Conservation (phyloP, 257 asterid species). For the Solanum corneliomulleri region DNA sequence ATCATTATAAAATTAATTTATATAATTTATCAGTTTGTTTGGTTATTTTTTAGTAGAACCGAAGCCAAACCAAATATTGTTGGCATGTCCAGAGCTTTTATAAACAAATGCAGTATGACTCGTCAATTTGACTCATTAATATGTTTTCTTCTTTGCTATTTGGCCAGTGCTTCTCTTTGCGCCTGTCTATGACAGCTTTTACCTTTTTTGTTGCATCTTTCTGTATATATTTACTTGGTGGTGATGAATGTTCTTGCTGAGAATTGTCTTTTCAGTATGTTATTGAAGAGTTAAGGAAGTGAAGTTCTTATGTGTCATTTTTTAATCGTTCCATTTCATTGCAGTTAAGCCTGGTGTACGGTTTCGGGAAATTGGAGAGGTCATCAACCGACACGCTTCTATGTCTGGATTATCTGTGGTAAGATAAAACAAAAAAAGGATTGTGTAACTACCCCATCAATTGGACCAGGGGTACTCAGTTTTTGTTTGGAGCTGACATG, state of each 20-base stretch:
- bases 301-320: not conserved
- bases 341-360: constrained; percentile 95
- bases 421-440: not conserved
- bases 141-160: not conserved
- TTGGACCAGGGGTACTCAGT: not conserved
- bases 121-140: not conserved
- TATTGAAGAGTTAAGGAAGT: not conserved
- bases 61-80: not conserved
- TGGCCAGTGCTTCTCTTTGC: not conserved
- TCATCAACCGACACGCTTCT: constrained; percentile 75
- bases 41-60: not conserved
- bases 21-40: not conserved
- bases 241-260: not conserved
- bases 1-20: too few relatives aligned
- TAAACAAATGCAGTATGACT: not conserved
- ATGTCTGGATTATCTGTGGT: constrained; percentile 97
- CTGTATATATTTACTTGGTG: not conserved
- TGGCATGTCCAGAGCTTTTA: not conserved
- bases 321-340: not conserved
- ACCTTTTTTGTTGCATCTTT: not conserved
- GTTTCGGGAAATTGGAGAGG: constrained; percentile 89
- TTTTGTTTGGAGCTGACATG: not conserved
- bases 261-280: not conserved
- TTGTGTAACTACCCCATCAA: not conserved
- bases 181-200: not conserved